These are phyloP conservation scores for Articulospora tetracladia DNA, from an alignment of 495 filamentous ascomycete species.

Conservation along the genomic window DNA sequence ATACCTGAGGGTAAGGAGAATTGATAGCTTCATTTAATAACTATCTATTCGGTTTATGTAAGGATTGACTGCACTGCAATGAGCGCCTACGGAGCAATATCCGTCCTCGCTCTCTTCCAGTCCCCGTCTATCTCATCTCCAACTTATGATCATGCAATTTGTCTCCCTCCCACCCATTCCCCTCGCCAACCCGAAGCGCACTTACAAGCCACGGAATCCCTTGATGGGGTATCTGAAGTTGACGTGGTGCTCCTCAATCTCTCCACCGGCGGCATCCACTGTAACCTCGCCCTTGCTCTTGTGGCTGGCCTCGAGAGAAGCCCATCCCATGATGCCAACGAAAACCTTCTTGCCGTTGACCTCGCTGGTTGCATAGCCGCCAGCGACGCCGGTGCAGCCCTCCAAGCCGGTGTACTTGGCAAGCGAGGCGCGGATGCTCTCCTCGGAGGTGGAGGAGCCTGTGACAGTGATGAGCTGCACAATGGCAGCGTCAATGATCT, in stretches of 20 bases:
- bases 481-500: conserved; percentile 15
- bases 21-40: not conserved
- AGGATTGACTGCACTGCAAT: not conserved
- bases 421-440: not conserved
- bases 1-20: too few species aligned
- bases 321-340: conserved; percentile 16
- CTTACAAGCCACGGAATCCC: conserved; percentile 19
- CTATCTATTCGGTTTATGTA: not conserved
- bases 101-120: not conserved
- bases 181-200: not conserved
- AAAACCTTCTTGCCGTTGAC: conserved; percentile 13
- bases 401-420: not conserved
- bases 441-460: not conserved
- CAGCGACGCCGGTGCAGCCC: conserved; percentile 13
- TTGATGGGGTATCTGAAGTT: conserved; percentile 20
- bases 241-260: conserved; percentile 13
- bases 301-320: conserved; percentile 5
- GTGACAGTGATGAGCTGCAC: conserved; percentile 13
- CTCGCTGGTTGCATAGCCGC: conserved; percentile 7
- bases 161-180: not conserved
- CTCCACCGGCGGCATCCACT: not conserved
- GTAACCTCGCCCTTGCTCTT: not conserved
- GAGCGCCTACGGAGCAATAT: not conserved
- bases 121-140: too few species aligned
- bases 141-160: not conserved